Evolutionary conservation across 345 rosid genomes (phyloP).

Genomic region (Syzygium oleosum): DNA sequence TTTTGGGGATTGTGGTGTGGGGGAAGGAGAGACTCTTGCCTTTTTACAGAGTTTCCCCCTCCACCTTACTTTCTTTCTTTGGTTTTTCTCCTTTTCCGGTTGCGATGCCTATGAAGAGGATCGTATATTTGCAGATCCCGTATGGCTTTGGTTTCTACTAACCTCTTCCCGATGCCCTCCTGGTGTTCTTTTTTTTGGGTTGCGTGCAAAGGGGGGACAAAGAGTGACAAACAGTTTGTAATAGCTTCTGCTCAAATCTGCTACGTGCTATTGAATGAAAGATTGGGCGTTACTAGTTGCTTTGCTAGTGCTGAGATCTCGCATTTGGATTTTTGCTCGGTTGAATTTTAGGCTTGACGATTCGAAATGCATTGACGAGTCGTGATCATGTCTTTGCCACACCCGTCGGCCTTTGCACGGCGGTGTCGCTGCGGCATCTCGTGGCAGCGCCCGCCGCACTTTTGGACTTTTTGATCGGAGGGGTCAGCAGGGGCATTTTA

Average conservation of each 20-base stretch:
- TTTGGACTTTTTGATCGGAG: background rate
- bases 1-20: background rate
- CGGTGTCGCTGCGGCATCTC: background rate
- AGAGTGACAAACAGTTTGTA: background rate
- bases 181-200: background rate
- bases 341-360: background rate
- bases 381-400: background rate
- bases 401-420: background rate
- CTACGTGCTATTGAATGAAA: background rate
- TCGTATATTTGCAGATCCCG: background rate
- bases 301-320: background rate
- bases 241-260: background rate
- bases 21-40: background rate
- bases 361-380: background rate
- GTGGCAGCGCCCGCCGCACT: background rate
- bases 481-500: background rate
- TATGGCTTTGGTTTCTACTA: background rate
- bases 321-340: background rate
- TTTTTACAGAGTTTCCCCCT: background rate
- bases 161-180: background rate
- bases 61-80: background rate
- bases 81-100: background rate
- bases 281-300: background rate
- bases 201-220: background rate
- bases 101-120: background rate